A percentile compares a stretch with the other conserved stretches of the same genome.
phyloP scores from a whole-genome alignment of 768 basidiomycete species.

The Russula compacta region DNA sequence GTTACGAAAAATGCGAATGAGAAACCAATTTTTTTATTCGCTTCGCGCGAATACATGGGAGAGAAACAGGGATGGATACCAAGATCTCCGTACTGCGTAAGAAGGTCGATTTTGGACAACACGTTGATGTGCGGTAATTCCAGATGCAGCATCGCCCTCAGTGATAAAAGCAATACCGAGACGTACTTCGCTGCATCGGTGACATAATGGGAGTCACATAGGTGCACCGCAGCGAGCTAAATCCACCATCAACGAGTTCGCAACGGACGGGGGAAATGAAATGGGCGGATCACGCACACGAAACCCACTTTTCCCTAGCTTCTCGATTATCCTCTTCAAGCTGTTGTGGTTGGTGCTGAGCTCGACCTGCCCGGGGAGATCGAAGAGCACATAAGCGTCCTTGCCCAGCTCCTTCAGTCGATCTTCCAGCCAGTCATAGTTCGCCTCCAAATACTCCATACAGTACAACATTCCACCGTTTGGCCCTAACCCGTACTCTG shows the following conservation, averaged over 20 bases:
- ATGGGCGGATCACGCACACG: constrained; percentile 49
- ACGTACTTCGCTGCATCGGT: constrained; percentile 95
- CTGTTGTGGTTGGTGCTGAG: constrained; percentile 93
- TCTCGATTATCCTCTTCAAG: constrained; percentile 60
- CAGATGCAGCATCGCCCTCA: constrained; percentile 96
- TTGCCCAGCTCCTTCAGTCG: constrained; percentile 52
- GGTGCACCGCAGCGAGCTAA: constrained; percentile 51
- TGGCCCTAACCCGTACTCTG: constrained; percentile 75
- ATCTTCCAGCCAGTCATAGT: constrained; percentile 81
- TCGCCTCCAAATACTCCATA: constrained; percentile 66
- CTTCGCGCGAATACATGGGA: too few relatives aligned
- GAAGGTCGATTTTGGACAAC: constrained; percentile 89
- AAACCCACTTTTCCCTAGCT: constrained; percentile 65
- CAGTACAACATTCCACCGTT: constrained; percentile 96
- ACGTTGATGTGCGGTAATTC: constrained; percentile 99
- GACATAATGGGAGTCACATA: constrained; percentile 96
- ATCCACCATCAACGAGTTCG: neutral
- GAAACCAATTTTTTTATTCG: too few relatives aligned
- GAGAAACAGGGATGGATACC: constrained; percentile 36
- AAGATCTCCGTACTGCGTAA: constrained; percentile 83
- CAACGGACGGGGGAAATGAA: too few relatives aligned
- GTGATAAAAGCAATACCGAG: constrained; percentile 81
- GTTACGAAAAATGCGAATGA: neutral
- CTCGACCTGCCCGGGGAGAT: constrained; percentile 96
- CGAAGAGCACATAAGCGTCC: constrained; percentile 86